Evolutionary conservation across 768 basidiomycete species (phyloP), one percentile per base, ranked within the genome.

Genomic region (Lactifluus subvellereus): DNA sequence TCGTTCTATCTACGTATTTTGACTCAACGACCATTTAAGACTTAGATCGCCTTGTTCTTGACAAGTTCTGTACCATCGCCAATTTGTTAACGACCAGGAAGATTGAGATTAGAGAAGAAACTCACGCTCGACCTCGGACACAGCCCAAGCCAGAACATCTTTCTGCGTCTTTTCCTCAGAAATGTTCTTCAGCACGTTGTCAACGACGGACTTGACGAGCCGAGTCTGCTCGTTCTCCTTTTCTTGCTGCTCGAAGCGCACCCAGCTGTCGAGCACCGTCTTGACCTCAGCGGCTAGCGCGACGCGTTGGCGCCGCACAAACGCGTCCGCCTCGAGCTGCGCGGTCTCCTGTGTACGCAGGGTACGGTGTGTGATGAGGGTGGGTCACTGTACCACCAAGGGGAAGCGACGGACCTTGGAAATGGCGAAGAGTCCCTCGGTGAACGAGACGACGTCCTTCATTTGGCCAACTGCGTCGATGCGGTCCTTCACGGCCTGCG

Each of bases 151-250:
- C 50, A 97, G 80, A 69, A 97, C 85, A 4, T 95, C 93, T 71
- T 80, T 85, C 80, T 95, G 94, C 32, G 85, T 83, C 83, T 89
- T 94, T 77, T 94, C 89, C 69, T 98, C 94, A 74, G 83, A 78
- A 67, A 98, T 76, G 70, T 80, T 80, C 72, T 86, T 85, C 72
- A 91, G 80, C 66, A 98, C 96, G 74, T 91, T 93, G 62, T 86
- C 84, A 70, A 97, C 90, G 73, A 99, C 89, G 56, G 80, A 78
- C 82, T 88, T 86, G 67, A 94, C 88, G 61, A 99, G 86, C 55
- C 92, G 90, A 37, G 86, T 82, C 83, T 99, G 97, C 79, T 99
- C 94, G 72, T 84, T 89, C 81, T 99, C 95, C 81, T 97, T 94
- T 72, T 85, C 81, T 74, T 95, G 92, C 73, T 97, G 95, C 80